Evolutionary conservation across 1,139 yeast species (phyloP).

Genomic region (Lodderomyces oxycetoniae): DNA sequence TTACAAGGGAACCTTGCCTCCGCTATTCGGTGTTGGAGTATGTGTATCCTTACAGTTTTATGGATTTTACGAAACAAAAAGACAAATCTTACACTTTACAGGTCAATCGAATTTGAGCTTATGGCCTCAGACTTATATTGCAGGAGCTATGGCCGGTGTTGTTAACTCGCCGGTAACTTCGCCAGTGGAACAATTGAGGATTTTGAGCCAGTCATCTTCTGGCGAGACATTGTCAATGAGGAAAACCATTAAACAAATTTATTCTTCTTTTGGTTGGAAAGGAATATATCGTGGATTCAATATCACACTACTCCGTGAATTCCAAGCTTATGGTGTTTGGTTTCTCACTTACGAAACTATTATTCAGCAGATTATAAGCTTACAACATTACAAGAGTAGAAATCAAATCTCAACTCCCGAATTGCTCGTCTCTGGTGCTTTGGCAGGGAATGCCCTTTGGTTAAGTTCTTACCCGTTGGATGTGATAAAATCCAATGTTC

Average conservation of each 20-base stretch:
- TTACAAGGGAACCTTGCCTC: slow-evolving; percentile 47
- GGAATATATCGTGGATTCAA: slow-evolving; percentile 60
- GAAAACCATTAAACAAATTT: slow-evolving; percentile 40
- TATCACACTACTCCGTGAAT: slow-evolving; percentile 61
- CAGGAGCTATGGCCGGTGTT: slow-evolving; percentile 77
- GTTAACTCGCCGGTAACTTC: slow-evolving; percentile 68
- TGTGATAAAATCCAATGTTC: slow-evolving; percentile 66
- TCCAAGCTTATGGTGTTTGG: slow-evolving; percentile 84
- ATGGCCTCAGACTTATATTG: slow-evolving; percentile 60
- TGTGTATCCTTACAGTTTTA: slow-evolving; percentile 74
- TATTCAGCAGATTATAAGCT: slow-evolving; percentile 38
- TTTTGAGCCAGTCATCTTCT: slow-evolving; percentile 59
- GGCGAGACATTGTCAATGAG: slow-evolving; percentile 40
- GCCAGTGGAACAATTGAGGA: slow-evolving; percentile 74
- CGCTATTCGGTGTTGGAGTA: slow-evolving; percentile 58
- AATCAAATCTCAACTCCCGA: slow-evolving; percentile 57
- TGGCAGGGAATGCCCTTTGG: slow-evolving; percentile 74
- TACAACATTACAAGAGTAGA: slow-evolving; percentile 36
- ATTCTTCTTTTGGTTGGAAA: slow-evolving; percentile 40
- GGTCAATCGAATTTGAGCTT: slow-evolving; percentile 38
- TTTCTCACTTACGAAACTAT: slow-evolving; percentile 66
- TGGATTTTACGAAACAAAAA: slow-evolving; percentile 71
- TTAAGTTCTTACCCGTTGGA: slow-evolving; percentile 67
- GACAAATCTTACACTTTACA: slow-evolving; percentile 43
- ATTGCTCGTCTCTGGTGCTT: slow-evolving; percentile 58